Evolutionary conservation across 352 stramenopile genomes (phyloP).

Genomic region (Globisporangium emineosum): DNA sequence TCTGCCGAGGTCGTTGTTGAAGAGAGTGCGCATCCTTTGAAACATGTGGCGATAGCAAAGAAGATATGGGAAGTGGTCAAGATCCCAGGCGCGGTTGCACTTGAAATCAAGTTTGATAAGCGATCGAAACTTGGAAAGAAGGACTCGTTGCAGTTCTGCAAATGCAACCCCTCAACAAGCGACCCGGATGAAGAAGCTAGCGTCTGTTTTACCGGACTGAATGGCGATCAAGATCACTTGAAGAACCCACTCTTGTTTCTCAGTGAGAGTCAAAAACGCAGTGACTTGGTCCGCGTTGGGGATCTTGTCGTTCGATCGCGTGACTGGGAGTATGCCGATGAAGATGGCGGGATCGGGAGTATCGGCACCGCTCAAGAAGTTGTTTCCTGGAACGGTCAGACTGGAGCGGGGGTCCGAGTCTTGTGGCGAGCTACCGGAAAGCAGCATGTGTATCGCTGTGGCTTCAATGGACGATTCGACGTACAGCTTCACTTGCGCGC

Average conservation of each 20-base stretch:
- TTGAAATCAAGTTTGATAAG: constrained; percentile 73
- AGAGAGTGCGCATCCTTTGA: constrained; percentile 54
- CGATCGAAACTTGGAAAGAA: constrained; percentile 39
- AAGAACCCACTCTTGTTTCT: constrained; percentile 40
- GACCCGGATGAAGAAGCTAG: background rate
- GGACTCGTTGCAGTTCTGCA: constrained; percentile 30
- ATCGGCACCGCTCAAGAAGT: constrained; percentile 54
- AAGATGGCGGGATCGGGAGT: constrained; percentile 65
- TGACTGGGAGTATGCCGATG: constrained; percentile 72
- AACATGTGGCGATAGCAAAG: constrained; percentile 1
- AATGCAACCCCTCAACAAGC: background rate
- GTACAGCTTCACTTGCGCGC: constrained; percentile 34
- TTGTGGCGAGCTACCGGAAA: constrained; percentile 39
- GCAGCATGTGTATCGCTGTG: constrained; percentile 59
- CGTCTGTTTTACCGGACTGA: constrained; percentile 29
- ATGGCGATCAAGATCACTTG: constrained; percentile 27
- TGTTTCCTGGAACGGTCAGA: constrained; percentile 44
- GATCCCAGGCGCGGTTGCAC: constrained; percentile 46
- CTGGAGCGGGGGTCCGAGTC: constrained; percentile 54
- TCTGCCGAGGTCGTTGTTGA: constrained; percentile 30
- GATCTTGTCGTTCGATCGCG: constrained; percentile 56
- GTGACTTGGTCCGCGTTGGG: constrained; percentile 28
- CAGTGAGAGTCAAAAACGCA: constrained; percentile 27
- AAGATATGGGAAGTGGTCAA: constrained; percentile 22
- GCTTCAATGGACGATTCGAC: constrained; percentile 55